Evolutionary conservation across 257 asterid species (phyloP), one percentile per base, ranked within the genome.

Genomic region (Hygrophila difformis): DNA sequence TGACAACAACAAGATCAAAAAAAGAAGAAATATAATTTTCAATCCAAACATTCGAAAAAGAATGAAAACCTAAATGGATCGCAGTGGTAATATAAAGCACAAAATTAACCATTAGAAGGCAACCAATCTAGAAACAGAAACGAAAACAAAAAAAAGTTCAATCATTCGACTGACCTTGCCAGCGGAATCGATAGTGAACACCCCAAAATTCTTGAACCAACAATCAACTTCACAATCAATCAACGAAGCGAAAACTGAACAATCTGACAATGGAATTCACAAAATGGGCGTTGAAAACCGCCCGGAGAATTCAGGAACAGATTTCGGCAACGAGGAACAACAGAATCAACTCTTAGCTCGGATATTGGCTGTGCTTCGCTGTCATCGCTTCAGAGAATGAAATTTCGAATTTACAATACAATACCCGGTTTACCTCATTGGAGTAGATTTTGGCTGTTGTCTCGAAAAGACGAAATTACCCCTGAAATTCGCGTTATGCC

Each of bases 301-400:
- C 31, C 31, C 31, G 22, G 23, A 7, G 55, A 57, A 16, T 51
- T 58, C 56, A 22, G 35, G 55, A 48, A 38, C 36, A 15, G 52
- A 46, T 19, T 53, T 21, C 4, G 40, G 58, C 36, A 54, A 52
- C 10, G 37, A 5, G 37, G 12, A 12, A 33, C 12, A 48, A 60
- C 61, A 55, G 52, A 51, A 71, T 62, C 64, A 53, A 53, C 61
- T 56, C 12, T 46, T 38, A 16, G 22, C 31, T 18, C 20, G 5
- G 19, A 11, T 47, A 21, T 52, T 49, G 17, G 54, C 39, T 35
- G 42, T 12, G 49, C 20, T 38, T 3, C 10, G 37, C 37, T 33
- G 37, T 33, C 37, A 4, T 1, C 10, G 37, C 37, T 33, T 33
- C 8, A 33, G n/a, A 33, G 3, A 4, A 33, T 33, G 37, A 9